Evolutionary conservation across 2,329 filamentous ascomycete species (phyloP).

Genomic region (Phaeosphaeriaceae sp.): DNA sequence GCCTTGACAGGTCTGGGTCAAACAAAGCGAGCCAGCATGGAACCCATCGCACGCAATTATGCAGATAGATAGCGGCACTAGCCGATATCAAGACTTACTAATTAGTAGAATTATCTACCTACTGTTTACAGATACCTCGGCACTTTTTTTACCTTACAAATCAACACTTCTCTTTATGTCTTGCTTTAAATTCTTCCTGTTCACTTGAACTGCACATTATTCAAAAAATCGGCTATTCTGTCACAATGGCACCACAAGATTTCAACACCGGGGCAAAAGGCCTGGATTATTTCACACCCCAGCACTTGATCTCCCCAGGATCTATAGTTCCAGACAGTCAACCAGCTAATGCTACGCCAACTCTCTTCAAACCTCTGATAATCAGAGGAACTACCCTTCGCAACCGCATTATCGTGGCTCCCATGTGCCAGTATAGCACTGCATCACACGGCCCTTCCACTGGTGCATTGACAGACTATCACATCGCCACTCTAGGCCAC

Average conservation of each 20-base stretch:
- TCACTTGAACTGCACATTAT: background rate
- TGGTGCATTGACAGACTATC: constrained; percentile 47
- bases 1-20: too few relatives aligned
- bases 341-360: constrained; percentile 24
- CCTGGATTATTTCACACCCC: constrained; percentile 55
- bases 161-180: constrained; percentile 4
- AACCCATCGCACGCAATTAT: background rate
- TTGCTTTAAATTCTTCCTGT: too few relatives aligned
- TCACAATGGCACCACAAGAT: constrained; percentile 33
- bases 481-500: constrained; percentile 47
- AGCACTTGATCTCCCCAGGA: constrained; percentile 52
- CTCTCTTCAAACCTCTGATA: constrained; percentile 45
- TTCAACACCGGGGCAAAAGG: constrained; percentile 34
- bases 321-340: constrained; percentile 24
- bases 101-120: background rate
- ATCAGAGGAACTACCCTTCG: constrained; percentile 44
- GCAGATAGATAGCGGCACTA: background rate
- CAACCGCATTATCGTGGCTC: constrained; percentile 47
- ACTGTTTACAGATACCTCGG: background rate
- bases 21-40: too few relatives aligned
- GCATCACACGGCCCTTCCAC: constrained; percentile 43
- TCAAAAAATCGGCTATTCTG: background rate
- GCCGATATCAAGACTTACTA: too few relatives aligned
- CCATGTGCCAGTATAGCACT: constrained; percentile 49
- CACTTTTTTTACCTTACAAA: constrained; percentile 14